Conservation (phyloP, 139 green algal genomes). For the Axilococcus clingmanii region DNA sequence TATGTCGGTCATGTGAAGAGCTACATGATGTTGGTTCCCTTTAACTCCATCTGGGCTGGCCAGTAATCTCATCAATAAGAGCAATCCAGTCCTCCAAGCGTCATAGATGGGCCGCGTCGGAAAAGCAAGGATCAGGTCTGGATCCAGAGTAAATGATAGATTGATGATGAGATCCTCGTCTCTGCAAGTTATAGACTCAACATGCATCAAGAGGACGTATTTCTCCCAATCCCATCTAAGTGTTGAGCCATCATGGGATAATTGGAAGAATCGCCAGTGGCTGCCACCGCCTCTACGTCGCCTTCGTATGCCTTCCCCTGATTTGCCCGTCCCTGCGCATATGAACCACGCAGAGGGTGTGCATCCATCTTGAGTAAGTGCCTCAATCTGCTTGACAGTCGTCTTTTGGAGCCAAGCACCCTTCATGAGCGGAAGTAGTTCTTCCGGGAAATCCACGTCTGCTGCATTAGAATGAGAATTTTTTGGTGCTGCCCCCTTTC, state of each 20-base stretch:
- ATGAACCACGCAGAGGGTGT: background rate
- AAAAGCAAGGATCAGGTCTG: constrained; percentile 32
- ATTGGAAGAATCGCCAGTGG: constrained; percentile 30
- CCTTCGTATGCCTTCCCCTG: background rate
- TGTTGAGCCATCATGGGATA: constrained; percentile 27
- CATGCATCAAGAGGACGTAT: constrained; percentile 32
- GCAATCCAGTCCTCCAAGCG: constrained; percentile 23
- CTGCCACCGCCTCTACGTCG: background rate
- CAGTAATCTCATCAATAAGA: constrained; percentile 27
- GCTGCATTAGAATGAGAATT: background rate
- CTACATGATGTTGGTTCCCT: too few relatives aligned
- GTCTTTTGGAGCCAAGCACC: constrained; percentile 37
- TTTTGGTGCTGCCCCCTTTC: background rate
- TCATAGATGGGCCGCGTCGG: constrained; percentile 1
- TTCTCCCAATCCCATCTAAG: constrained; percentile 37
- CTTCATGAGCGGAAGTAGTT: constrained; percentile 28
- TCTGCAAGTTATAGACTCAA: constrained; percentile 11
- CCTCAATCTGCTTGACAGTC: background rate
- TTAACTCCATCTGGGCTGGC: constrained; percentile 17
- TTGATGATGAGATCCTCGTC: constrained; percentile 24
- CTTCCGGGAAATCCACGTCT: constrained; percentile 5
- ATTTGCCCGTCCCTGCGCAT: background rate
- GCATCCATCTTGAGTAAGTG: background rate
- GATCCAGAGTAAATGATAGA: constrained; percentile 28
- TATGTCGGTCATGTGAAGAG: too few relatives aligned